Conservation (phyloP, 306 rosid genomes). For the Quercus agrifolia region DNA sequence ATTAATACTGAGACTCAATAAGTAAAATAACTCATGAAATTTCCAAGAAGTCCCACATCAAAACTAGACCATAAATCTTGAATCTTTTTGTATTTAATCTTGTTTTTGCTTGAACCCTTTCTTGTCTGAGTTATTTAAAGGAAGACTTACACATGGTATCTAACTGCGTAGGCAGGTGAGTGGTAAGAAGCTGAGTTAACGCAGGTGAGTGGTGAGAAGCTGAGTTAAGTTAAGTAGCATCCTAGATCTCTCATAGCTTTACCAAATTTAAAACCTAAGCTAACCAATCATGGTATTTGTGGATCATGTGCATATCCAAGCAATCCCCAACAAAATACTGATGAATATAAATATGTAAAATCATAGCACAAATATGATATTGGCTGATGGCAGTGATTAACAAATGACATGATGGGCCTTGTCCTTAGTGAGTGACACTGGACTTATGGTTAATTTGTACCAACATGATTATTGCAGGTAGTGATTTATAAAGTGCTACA, state of each 20-base stretch:
- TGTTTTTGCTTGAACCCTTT: no score
- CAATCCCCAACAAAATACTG: neutral
- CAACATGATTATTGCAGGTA: slow-evolving; percentile 1
- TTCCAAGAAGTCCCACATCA: no score
- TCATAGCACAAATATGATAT: neutral
- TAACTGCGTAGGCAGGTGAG: neutral
- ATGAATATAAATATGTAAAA: neutral
- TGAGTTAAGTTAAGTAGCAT: neutral
- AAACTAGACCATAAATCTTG: no score
- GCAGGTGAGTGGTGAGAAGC: neutral
- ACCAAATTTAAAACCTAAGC: neutral
- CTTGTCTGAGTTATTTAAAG: neutral
- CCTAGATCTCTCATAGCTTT: neutral
- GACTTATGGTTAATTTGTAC: neutral
- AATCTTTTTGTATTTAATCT: no score
- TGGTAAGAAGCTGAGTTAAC: neutral
- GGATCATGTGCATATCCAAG: neutral
- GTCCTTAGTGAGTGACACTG: neutral
- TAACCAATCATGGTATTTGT: neutral
- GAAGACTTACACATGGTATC: neutral
- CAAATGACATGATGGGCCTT: neutral
- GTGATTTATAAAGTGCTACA: slow-evolving; percentile 11
- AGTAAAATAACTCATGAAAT: no score
- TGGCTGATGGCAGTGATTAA: neutral
- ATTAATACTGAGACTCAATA: no score